Base-by-base conservation (phyloP, 2,329 filamentous ascomycete species). In the Penicillium sp. region DNA sequence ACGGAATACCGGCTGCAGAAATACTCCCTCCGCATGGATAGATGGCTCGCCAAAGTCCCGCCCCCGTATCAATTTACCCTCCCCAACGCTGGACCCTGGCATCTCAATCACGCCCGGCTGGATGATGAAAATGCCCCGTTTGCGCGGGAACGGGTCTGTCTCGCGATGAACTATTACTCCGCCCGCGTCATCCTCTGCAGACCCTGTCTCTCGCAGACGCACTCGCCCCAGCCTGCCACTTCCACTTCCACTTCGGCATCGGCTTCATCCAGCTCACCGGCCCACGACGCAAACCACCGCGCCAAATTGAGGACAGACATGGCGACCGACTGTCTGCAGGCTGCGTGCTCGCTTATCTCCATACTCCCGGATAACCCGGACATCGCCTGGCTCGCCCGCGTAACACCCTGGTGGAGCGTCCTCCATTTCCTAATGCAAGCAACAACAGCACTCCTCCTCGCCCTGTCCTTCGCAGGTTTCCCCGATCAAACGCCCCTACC, bases 381-480 rank as follows among this genome's bases (percentile, higher is more conserved):
- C 51, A 63, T 72, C 4, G 37, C 67, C 22, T 76, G 75, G 60
- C 61, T 81, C 2, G 69, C 70, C 12, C 69, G 69, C 17, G 57
- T 72, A 1, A 69, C 76, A 0, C 76, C 77, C 10, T 80, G 76
- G 77, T 80, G 78, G 76, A 71, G 67, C 55, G 68, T 78, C n/a
- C 67, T 81, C 0, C 77, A 80, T 61, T 76, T 71, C 59, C 60
- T 80, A 2, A 78, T 80, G 68, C 78, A 80, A 61, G 75, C 77
- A 1, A 75, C 72, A 0, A 76, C 73, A 0, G 73, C 78, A 7
- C 64, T 80, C 14, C 69, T 80, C 15, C 70, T 80, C 4, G 73
- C 74, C n/a, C 59, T 80, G 1, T 70, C 71, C 0, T 67, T 63
- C 39, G 66, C 61, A 20, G 59, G 25, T 31, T 47, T 47, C 8